phyloP scores from a whole-genome alignment of 352 stramenopile genomes.

The Thalassiosira allenii region DNA sequence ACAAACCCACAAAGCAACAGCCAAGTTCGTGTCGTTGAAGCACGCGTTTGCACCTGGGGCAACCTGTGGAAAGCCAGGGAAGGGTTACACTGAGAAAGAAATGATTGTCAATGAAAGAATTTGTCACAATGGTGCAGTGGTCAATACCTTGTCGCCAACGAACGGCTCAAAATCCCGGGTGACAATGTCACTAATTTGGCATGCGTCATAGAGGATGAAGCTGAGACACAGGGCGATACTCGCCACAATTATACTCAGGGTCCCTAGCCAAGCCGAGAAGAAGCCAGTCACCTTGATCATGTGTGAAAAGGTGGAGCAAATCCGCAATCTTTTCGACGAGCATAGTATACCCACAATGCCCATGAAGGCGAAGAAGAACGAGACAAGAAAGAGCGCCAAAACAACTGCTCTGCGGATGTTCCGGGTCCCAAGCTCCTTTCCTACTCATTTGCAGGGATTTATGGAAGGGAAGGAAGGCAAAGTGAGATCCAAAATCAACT shows the following conservation, averaged over 20 bases:
- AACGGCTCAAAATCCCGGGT: constrained; percentile 67
- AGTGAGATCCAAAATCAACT: too few species aligned
- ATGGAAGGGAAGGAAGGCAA: too few species aligned
- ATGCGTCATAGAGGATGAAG: constrained; percentile 62
- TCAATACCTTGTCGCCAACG: constrained; percentile 56
- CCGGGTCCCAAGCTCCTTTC: constrained; percentile 42
- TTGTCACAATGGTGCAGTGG: too few species aligned
- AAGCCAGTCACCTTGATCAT: constrained; percentile 62
- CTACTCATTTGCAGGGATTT: too few species aligned
- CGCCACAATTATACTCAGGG: constrained; percentile 53
- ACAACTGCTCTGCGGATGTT: constrained; percentile 33
- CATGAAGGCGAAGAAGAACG: constrained; percentile 40
- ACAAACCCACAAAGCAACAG: constrained; percentile 50
- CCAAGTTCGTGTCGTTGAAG: constrained; percentile 70
- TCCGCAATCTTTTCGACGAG: constrained; percentile 42
- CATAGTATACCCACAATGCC: constrained; percentile 57
- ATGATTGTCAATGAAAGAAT: too few species aligned
- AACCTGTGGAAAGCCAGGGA: too few species aligned
- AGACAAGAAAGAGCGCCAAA: constrained; percentile 56
- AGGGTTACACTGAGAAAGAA: too few species aligned
- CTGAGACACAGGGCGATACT: constrained; percentile 43
- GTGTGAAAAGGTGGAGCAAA: constrained; percentile 34
- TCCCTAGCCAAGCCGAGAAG: constrained; percentile 52
- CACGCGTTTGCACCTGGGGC: constrained; percentile 53
- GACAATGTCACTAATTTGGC: constrained; percentile 55